Evolutionary conservation across 2,329 filamentous ascomycete species (phyloP), one percentile per base, ranked within the genome.

Genomic region (Claviceps pusilla): DNA sequence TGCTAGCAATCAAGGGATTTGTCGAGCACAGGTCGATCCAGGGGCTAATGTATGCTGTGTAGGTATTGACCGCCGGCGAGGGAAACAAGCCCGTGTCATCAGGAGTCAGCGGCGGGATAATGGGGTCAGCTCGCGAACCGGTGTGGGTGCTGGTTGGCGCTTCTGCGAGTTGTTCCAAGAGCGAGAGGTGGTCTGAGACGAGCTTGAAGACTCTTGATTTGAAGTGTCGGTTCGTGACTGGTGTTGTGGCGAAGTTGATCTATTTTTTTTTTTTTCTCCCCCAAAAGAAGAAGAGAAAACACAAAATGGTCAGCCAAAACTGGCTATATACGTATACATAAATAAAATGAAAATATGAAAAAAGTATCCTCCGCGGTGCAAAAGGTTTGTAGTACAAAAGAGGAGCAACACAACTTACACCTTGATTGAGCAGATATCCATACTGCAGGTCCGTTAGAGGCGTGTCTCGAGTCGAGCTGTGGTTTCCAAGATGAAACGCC

Each of bases 1-100:
- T 78, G 66, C 87, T 87, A 7, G 89, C 83, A 58, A 97, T 83
- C 58, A 91, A 69, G 7, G 89, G 87, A 66, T 96, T 86, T 1
- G 82, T 72, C 2, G 90, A 95, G 62, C 84, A 85, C 12, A 97
- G 73, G 65, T 97, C 90, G 60, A 95, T 91, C 91, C 91, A 97
- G 6, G 88, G 80, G 67, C 89, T 95, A n/a, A 82, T 82, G 55
- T 86, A 84, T 14, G 83, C 87, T 50, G 94, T 78, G 56, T 93
- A 75, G 52, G 89, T 86, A 58, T 82, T 82, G 57, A 89, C 80
- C 58, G 78, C 77, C 14, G 80, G 76, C 55, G 78, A 78, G 5
- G 87, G 87, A 50, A 81, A 81, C 54, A 93, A 72, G 24, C 78
- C 80, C 0, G 89, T 90, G 65, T 96, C 90, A 57, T 86, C 79